Conservation (phyloP, 306 rosid genomes). For the Rosa chinensis region DNA sequence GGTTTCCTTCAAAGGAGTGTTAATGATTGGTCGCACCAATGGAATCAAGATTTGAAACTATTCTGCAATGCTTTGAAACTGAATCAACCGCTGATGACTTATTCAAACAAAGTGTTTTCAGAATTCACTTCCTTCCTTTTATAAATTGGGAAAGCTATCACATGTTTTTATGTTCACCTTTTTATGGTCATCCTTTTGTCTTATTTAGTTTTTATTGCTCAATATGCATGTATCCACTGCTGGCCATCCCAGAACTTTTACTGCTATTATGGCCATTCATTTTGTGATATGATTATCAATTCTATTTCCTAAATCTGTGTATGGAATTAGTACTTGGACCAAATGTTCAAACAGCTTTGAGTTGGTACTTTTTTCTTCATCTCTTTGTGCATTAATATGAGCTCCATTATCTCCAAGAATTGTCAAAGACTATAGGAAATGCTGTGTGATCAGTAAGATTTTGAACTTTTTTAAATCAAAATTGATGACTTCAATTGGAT, state of each 20-base stretch:
- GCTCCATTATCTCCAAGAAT: neutral
- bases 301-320: no score
- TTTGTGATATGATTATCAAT: neutral
- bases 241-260: neutral
- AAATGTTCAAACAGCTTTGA: neutral
- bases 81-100: neutral
- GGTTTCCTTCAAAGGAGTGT: neutral
- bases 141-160: neutral
- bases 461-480: no score
- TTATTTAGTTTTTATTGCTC: no score
- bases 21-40: neutral
- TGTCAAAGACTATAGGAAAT: neutral
- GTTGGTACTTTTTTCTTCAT: neutral
- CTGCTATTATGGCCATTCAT: neutral
- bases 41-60: neutral
- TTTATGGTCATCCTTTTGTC: neutral
- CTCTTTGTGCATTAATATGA: neutral
- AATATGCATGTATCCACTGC: neutral
- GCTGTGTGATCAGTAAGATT: neutral
- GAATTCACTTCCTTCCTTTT: neutral
- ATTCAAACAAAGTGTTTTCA: neutral
- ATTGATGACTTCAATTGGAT: no score
- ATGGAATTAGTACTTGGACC: neutral
- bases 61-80: neutral
- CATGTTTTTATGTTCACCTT: neutral